Evolutionary conservation across 2,329 filamentous ascomycete species (phyloP), one percentile per base, ranked within the genome.

Genomic region (Curvularia sp.): DNA sequence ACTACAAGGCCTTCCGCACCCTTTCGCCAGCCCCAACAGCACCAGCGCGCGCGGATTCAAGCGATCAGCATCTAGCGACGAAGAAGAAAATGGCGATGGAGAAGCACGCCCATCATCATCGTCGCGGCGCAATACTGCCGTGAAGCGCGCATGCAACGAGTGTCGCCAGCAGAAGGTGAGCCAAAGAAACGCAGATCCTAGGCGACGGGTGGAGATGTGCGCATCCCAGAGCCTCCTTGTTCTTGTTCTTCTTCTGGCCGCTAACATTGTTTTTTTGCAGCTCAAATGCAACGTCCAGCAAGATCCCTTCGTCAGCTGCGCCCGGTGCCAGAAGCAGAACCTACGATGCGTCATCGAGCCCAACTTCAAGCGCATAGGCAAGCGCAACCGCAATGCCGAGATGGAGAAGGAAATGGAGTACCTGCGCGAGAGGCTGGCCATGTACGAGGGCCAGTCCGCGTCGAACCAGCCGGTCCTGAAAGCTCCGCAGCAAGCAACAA

Each of bases 291-390:
- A 94, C 81, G 91, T 94, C 67, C 82, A 91, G 67, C 90, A 93
- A 78, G 90, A 92, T 27, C 90, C 90, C 18, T 93, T 93, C 76
- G 85, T 87, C 69, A 87, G 86, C 69, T 95, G 91, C 80, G 88
- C 88, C 53, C 85, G 91, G 55, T 95, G 91, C 79, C 86, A 86
- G 74, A 90, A 92, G 69, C 85, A 93, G 72, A 91, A 90, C 77
- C 87, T 94, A 60, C 86, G 89, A 61, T 95, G 91, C 82, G 91
- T 92, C 77, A 94, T 95, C 77, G 90, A 94, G 77, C 91, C 89
- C 70, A 92, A 93, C 77, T 94, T 94, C 80, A 93, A 93, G 83
- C 88, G 91, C 67, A 83, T 93, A 18, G 89, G 91, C 63, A 95
- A 95, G 81, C 86, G 91, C 41, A 90, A 87, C 64, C 90, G 91